These are phyloP conservation scores for Artomyces pyxidatus DNA, from an alignment of 768 basidiomycete species.

Conservation along the genomic window DNA sequence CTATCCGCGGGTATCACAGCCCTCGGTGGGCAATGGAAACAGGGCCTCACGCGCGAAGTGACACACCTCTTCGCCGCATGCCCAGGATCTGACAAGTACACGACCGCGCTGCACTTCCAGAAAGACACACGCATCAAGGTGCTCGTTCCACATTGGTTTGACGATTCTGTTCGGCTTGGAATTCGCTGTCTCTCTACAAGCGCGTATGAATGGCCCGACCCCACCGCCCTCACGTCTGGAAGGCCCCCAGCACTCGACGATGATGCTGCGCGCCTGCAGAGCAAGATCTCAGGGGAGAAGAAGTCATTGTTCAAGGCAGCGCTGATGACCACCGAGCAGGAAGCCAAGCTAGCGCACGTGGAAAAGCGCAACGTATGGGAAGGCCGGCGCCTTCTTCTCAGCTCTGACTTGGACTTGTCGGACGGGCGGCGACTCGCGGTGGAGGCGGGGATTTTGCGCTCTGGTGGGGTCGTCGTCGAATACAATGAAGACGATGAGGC, in stretches of 20 bases:
- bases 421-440: slow-evolving; percentile 44
- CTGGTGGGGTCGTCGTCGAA: slow-evolving; percentile 46
- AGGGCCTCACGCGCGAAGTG: slow-evolving; percentile 71
- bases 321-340: slow-evolving; percentile 17
- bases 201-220: slow-evolving; percentile 71
- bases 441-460: slow-evolving; percentile 47
- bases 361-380: slow-evolving; percentile 43
- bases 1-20: slow-evolving; percentile 64
- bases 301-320: slow-evolving; percentile 29
- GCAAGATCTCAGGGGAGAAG: slow-evolving; percentile 25
- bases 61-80: slow-evolving; percentile 75
- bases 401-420: slow-evolving; percentile 47
- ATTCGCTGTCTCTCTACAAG: slow-evolving; percentile 39
- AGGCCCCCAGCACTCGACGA: slow-evolving; percentile 10
- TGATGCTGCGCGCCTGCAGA: slow-evolving; percentile 24
- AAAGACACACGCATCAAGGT: slow-evolving; percentile 52
- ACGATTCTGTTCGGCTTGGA: slow-evolving; percentile 58
- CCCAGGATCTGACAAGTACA: slow-evolving; percentile 34
- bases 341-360: slow-evolving; percentile 9
- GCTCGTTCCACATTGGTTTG: slow-evolving; percentile 90
- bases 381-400: slow-evolving; percentile 52
- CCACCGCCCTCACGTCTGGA: slow-evolving; percentile 36
- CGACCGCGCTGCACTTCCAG: slow-evolving; percentile 48
- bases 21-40: slow-evolving; percentile 77
- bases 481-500: slow-evolving; percentile 31